phyloP scores from a whole-genome alignment of 768 basidiomycete species.

The Tricholoma flavovirens region DNA sequence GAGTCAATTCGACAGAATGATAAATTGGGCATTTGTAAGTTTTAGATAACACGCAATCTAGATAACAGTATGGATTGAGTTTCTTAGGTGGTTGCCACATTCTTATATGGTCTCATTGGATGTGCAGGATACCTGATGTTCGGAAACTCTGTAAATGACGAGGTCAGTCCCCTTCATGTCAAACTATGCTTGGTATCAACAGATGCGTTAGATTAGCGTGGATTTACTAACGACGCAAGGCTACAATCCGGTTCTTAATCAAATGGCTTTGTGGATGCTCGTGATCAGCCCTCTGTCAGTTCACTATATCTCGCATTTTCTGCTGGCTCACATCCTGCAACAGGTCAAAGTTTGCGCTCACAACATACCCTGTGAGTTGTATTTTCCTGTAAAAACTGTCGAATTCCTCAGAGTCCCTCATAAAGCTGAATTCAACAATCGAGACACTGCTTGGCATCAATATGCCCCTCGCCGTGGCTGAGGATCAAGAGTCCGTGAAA shows the following conservation, averaged over 20 bases:
- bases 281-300: constrained; percentile 72
- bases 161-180: constrained; percentile 41
- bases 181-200: background rate
- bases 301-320: background rate
- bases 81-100: constrained; percentile 54
- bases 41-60: background rate
- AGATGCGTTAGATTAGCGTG: constrained; percentile 61
- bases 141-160: constrained; percentile 70
- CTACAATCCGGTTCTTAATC: constrained; percentile 67
- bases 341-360: constrained; percentile 85
- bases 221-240: constrained; percentile 70
- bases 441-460: constrained; percentile 75
- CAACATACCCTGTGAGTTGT: constrained; percentile 65
- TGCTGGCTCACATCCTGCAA: constrained; percentile 11
- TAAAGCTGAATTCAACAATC: constrained; percentile 73
- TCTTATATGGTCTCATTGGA: constrained; percentile 63
- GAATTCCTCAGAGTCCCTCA: background rate
- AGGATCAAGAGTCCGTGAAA: constrained; percentile 25
- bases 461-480: constrained; percentile 27
- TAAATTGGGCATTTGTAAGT: constrained; percentile 81
- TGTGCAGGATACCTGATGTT: constrained; percentile 91
- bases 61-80: background rate
- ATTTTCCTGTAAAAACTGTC: background rate
- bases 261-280: constrained; percentile 78
- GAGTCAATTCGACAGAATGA: constrained; percentile 71